Evolutionary conservation across 768 basidiomycete species (phyloP), one percentile per base, ranked within the genome.

Genomic region (Hericium alpestre): DNA sequence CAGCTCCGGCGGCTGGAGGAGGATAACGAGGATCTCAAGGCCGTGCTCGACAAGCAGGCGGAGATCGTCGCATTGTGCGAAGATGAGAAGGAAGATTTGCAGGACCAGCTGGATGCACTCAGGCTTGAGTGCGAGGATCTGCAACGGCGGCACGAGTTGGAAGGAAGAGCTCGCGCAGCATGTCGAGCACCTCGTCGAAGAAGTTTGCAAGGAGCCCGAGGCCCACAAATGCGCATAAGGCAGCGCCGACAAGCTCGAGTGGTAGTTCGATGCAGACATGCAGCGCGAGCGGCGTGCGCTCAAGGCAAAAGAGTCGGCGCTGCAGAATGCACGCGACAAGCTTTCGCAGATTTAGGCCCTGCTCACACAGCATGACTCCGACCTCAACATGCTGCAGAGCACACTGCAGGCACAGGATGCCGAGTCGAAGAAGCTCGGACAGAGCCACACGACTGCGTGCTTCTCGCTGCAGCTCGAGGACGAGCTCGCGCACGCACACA

Each of bases 391-490:
- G 0, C 80, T 96, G 2, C 88, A 96, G 64, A 70, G 69, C 7
- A 84, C 84, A 0, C 72, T 96, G n/a, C 79, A 82, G 60, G 69
- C 74, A 1, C 69, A 89, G 49, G 92, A 96, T 65, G 73, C 76
- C 27, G 90, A 93, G 68, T 82, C 84, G 22, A 85, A 86, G 71
- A 78, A 82, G 57, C 77, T 86, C 0, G 93, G 94, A 18, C 90
- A 95, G 71, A 82, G 84, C 12, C 87, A 88, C 64, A 86, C 87
- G 0, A 86, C 84, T 3, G 87, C 92, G 23, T 77, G 83, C 47
- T 90, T 92, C 73, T 89, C 89, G 0, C 72, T 97, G 37, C 90
- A 96, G 3, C 74, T 86, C 1, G 89, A 95, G 64, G 84, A 86
- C 60, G 91, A 95, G 54, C 74, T 95, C 4, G 70, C 78, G 20